Conservation (phyloP, 306 rosid species). For the Sechiopsis laciniata region DNA sequence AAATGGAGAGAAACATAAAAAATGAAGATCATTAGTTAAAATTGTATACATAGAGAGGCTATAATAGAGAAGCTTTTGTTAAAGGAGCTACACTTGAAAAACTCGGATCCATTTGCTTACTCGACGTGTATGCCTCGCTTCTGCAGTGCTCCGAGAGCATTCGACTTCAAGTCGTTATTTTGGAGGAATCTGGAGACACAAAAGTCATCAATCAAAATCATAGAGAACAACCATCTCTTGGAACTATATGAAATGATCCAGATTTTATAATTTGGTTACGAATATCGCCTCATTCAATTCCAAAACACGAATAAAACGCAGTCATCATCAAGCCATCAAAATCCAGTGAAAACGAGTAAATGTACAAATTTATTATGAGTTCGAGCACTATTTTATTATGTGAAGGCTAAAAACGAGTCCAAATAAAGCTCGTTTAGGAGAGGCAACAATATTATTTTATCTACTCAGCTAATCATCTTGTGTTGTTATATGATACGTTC, state of each 20-base stretch:
- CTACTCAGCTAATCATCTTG: background rate
- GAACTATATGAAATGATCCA: background rate
- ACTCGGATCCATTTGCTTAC: constrained; percentile 32
- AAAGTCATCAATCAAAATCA: background rate
- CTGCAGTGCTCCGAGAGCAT: constrained; percentile 22
- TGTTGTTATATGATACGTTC: background rate
- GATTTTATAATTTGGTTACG: background rate
- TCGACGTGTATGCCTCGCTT: constrained; percentile 28
- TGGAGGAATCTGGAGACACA: constrained; percentile 37
- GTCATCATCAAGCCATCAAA: background rate
- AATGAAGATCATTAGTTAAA: background rate
- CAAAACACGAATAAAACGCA: background rate
- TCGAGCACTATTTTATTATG: background rate
- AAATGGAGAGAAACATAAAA: background rate
- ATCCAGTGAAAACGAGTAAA: background rate
- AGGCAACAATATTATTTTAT: background rate
- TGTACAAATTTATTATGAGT: background rate
- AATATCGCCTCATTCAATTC: background rate
- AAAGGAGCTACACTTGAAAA: constrained; percentile 8
- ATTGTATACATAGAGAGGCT: background rate
- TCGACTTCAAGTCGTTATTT: constrained; percentile 30
- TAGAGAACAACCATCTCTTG: background rate
- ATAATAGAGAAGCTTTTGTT: background rate
- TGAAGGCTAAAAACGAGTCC: background rate
- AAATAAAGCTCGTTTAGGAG: background rate